Evolutionary conservation across 768 basidiomycete species (phyloP).

Genomic region (Agaricus subrufescens): DNA sequence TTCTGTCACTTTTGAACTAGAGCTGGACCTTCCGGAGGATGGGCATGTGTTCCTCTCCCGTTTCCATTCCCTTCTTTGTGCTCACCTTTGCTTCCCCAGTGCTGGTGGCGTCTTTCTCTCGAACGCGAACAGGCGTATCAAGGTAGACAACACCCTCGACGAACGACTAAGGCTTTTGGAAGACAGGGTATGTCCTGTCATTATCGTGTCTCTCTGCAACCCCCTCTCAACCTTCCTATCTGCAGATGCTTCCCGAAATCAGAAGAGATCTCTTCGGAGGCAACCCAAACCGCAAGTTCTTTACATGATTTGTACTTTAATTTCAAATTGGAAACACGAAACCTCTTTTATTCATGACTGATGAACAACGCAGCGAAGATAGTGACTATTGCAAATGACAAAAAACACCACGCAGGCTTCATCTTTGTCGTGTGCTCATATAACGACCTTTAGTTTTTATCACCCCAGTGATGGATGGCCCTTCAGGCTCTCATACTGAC

Average conservation of each 20-base stretch:
- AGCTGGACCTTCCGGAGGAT: slow-evolving; percentile 61
- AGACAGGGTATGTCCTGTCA: slow-evolving; percentile 62
- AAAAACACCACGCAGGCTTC: no score
- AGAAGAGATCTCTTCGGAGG: slow-evolving; percentile 82
- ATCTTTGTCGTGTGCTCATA: no score
- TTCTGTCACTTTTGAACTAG: slow-evolving; percentile 52
- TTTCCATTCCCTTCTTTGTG: not conserved
- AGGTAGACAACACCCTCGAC: slow-evolving; percentile 91
- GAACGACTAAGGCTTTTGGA: slow-evolving; percentile 86
- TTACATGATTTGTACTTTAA: slow-evolving; percentile 40
- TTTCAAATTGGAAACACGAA: not conserved
- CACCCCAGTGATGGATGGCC: no score
- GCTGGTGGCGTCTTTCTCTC: slow-evolving; percentile 83
- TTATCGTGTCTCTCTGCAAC: not conserved
- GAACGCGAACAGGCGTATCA: slow-evolving; percentile 73
- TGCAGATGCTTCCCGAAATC: slow-evolving; percentile 94
- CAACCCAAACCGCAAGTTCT: slow-evolving; percentile 92
- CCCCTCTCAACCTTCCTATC: not conserved
- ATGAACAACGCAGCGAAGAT: no score
- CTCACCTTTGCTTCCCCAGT: slow-evolving; percentile 31
- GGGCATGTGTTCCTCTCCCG: slow-evolving; percentile 37
- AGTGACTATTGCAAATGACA: no score
- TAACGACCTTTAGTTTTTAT: no score
- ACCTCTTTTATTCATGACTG: no score
- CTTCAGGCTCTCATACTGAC: no score